These are phyloP conservation scores for Nematocida displodere DNA, from an alignment of 371 early-diverging fungal species.

Conservation along the genomic window DNA sequence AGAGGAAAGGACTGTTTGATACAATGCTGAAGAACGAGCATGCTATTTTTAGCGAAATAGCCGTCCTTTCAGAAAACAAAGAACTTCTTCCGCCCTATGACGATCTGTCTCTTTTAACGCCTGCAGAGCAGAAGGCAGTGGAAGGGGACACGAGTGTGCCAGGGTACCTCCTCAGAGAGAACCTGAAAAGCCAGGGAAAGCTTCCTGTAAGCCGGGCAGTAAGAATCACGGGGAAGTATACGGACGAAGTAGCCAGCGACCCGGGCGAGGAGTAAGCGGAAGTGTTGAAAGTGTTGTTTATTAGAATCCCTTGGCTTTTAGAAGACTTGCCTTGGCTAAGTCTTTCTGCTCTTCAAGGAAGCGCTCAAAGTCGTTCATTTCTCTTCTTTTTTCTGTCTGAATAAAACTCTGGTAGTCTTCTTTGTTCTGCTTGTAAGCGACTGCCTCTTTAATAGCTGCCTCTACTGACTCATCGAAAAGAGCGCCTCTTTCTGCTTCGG, in stretches of 20 bases:
- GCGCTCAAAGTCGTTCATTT: conserved; percentile 53
- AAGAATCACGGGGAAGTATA: conserved; percentile 27
- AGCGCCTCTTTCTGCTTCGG: conserved; percentile 30
- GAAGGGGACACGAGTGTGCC: conserved; percentile 10
- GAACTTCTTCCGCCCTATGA: conserved; percentile 23
- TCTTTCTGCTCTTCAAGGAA: conserved; percentile 43
- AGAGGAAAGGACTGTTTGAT: not conserved
- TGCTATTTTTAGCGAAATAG: conserved; percentile 13
- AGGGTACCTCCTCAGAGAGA: conserved; percentile 9
- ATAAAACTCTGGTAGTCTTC: conserved; percentile 3
- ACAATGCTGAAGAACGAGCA: conserved; percentile 27
- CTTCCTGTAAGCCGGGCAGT: conserved; percentile 34
- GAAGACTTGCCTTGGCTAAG: not conserved
- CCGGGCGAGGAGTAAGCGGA: not conserved
- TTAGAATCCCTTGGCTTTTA: conserved; percentile 49
- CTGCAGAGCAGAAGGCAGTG: conserved; percentile 30
- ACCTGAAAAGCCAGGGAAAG: conserved; percentile 32
- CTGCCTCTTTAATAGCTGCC: not conserved
- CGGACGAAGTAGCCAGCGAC: not conserved
- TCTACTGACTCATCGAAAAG: conserved; percentile 28
- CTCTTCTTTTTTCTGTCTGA: conserved; percentile 4
- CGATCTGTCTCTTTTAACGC: not conserved
- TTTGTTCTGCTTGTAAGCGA: not conserved
- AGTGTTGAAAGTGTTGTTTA: not conserved
- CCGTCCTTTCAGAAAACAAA: conserved; percentile 2